These are phyloP conservation scores for Xylaria sp. DNA, from an alignment of 2,329 filamentous ascomycete genomes.

Conservation along the genomic window DNA sequence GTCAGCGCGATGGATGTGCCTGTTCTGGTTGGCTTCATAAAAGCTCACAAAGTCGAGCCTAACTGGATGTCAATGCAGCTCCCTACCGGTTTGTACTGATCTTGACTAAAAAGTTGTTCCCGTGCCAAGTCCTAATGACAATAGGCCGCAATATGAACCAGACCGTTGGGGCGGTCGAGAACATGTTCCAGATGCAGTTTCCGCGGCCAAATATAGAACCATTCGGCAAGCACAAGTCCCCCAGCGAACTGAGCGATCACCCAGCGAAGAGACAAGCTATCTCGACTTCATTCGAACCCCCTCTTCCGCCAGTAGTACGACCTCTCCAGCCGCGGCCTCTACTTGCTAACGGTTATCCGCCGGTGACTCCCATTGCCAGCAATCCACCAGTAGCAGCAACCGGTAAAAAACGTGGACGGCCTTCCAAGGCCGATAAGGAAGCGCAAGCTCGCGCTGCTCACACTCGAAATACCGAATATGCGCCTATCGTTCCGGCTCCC, in stretches of 20 bases:
- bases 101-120: constrained; percentile 30
- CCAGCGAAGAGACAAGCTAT: constrained; percentile 50
- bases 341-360: constrained; percentile 44
- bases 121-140: constrained; percentile 41
- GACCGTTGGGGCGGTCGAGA: constrained; percentile 55
- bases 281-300: constrained; percentile 45
- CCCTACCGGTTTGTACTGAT: constrained; percentile 54
- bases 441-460: constrained; percentile 50
- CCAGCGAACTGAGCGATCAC: constrained; percentile 50
- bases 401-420: constrained; percentile 58
- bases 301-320: constrained; percentile 44
- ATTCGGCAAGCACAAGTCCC: constrained; percentile 52
- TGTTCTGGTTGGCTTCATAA: constrained; percentile 60
- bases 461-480: constrained; percentile 46
- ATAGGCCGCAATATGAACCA: constrained; percentile 60
- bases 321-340: constrained; percentile 49
- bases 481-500: constrained; percentile 49
- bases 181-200: constrained; percentile 52
- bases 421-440: constrained; percentile 58
- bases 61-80: constrained; percentile 62
- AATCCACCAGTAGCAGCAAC: constrained; percentile 42
- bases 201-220: constrained; percentile 45
- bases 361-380: constrained; percentile 35
- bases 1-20: constrained; percentile 61
- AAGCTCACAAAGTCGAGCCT: constrained; percentile 53